A percentile compares a stretch with the other conserved stretches of the same genome.
phyloP scores from a whole-genome alignment of 164 flowering plant genomes.

The Dillenia suffruticosa region DNA sequence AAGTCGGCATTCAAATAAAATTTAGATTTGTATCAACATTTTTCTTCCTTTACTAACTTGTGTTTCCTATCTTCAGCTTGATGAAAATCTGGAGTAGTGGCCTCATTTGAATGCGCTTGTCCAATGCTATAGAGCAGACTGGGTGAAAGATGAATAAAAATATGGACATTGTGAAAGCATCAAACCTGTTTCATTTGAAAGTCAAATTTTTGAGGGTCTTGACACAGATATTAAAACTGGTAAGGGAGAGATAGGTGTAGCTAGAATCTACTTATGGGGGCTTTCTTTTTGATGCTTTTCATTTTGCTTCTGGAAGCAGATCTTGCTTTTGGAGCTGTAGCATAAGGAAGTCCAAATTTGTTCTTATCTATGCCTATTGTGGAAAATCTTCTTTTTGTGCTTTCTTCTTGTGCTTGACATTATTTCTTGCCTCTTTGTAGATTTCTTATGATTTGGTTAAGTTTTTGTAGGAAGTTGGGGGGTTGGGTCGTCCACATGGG shows the following conservation, averaged over 20 bases:
- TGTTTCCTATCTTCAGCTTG: conserved; percentile 41
- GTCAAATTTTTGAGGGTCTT: conserved; percentile 93
- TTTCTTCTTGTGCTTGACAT: too few species aligned
- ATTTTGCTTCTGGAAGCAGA: too few species aligned
- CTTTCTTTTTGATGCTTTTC: too few species aligned
- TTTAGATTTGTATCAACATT: background rate
- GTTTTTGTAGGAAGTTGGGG: too few species aligned
- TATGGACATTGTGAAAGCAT: conserved; percentile 89
- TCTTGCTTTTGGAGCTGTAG: too few species aligned
- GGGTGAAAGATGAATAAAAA: conserved; percentile 91
- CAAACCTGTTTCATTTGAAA: conserved; percentile 48
- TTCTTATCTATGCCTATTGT: background rate
- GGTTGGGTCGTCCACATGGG: too few species aligned
- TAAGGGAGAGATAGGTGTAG: conserved; percentile 12
- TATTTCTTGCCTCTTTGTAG: too few species aligned
- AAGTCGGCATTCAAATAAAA: background rate
- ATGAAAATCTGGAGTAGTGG: conserved; percentile 93
- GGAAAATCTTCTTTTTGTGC: background rate
- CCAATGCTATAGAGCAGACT: conserved; percentile 87
- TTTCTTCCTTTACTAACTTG: background rate
- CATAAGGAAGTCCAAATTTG: too few species aligned
- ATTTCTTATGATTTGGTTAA: too few species aligned
- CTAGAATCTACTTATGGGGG: background rate
- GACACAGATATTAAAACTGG: conserved; percentile 98
- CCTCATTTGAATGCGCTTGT: conserved; percentile 90